Evolutionary conservation across 345 rosid species (phyloP).

Genomic region (Firmiana major): DNA sequence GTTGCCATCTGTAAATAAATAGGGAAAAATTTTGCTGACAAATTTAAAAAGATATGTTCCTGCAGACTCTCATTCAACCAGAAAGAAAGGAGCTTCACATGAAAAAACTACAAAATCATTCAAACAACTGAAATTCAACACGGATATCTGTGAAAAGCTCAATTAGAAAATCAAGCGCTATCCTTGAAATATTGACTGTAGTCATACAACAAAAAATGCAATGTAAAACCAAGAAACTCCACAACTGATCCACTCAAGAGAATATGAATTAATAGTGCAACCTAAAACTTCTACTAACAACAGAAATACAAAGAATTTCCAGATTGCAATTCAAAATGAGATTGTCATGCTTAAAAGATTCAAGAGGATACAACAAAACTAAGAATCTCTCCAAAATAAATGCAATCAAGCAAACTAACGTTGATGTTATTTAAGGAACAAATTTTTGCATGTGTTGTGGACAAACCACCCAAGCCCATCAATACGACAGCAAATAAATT

Average conservation of each 20-base stretch:
- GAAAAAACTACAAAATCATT: not conserved
- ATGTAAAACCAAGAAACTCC: not conserved
- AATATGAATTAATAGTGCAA: not conserved
- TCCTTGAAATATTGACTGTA: not conserved
- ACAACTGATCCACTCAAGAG: not conserved
- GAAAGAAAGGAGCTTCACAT: not conserved
- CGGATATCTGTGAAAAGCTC: not conserved
- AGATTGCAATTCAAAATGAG: not conserved
- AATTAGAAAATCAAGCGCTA: not conserved
- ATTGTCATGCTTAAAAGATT: not conserved
- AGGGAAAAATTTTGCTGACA: not conserved
- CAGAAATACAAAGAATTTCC: not conserved
- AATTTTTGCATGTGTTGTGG: not conserved
- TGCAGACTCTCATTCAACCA: not conserved
- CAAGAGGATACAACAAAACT: not conserved
- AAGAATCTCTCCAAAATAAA: not conserved
- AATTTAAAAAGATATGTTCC: not conserved
- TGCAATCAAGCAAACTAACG: not conserved
- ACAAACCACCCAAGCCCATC: too few relatives aligned
- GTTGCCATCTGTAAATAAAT: not conserved
- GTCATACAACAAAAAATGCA: not conserved
- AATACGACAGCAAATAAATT: too few relatives aligned
- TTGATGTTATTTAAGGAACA: not conserved
- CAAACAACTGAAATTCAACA: not conserved
- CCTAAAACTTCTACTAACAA: not conserved